Evolutionary conservation across 306 rosid species (phyloP).

Genomic region (Ormosia semicastrata): DNA sequence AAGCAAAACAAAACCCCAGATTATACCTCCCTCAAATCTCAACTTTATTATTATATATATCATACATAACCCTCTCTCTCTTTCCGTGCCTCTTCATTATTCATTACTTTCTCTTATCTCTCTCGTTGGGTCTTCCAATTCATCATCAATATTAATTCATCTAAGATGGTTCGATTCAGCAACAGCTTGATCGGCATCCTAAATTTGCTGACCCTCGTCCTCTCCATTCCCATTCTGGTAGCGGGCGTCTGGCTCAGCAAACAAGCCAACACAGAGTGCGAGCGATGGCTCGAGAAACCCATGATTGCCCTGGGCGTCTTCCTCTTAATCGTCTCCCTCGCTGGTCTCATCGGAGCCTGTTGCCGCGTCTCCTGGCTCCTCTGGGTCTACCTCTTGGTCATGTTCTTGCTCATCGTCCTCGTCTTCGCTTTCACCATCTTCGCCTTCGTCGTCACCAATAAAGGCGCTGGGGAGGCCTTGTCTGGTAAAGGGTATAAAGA

Average conservation of each 20-base stretch:
- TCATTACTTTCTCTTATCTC: no score
- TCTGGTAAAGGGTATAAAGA: constrained; percentile 61
- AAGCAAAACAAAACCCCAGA: not conserved
- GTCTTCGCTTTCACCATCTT: constrained; percentile 65
- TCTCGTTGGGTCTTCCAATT: no score
- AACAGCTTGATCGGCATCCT: constrained; percentile 67
- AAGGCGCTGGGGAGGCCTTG: constrained; percentile 55
- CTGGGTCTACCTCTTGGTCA: constrained; percentile 71
- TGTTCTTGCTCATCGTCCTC: constrained; percentile 75
- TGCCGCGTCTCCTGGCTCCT: constrained; percentile 67
- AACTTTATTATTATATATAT: no score
- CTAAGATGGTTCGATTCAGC: constrained; percentile 44
- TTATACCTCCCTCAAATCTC: no score
- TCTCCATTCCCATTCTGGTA: constrained; percentile 63
- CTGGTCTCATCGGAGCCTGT: constrained; percentile 78
- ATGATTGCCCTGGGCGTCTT: constrained; percentile 62
- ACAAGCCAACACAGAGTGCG: constrained; percentile 63
- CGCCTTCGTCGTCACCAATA: constrained; percentile 66
- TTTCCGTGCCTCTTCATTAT: no score
- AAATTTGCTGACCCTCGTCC: constrained; percentile 59
- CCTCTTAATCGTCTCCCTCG: constrained; percentile 60
- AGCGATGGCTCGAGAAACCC: constrained; percentile 61
- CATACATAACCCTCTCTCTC: no score
- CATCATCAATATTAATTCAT: no score
- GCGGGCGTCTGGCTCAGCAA: constrained; percentile 67